Conservation (phyloP, 257 asterid genomes). For the Solanum sejunctum region DNA sequence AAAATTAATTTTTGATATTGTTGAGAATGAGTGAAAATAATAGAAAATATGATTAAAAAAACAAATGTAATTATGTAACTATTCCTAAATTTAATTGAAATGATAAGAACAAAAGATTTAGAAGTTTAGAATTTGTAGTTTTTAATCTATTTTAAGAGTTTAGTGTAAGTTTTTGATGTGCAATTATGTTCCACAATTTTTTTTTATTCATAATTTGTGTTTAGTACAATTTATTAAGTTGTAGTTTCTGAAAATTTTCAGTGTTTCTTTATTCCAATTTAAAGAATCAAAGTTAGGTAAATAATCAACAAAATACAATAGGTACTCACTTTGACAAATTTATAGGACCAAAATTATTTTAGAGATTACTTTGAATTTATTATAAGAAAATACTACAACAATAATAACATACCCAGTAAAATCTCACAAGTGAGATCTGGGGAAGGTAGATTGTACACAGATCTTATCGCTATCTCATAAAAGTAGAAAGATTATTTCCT, state of each 20-base stretch:
- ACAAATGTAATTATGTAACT: too few relatives aligned
- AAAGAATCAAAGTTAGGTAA: background rate
- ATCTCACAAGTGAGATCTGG: too few relatives aligned
- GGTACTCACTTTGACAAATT: background rate
- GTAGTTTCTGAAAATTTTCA: background rate
- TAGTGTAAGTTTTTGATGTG: background rate
- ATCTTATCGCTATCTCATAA: too few relatives aligned
- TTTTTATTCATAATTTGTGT: background rate
- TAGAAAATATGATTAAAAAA: too few relatives aligned
- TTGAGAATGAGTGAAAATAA: too few relatives aligned
- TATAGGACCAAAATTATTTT: background rate
- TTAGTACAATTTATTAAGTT: background rate
- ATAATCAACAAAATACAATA: background rate
- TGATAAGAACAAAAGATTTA: background rate
- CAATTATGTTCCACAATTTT: background rate
- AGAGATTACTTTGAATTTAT: background rate
- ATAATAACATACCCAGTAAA: too few relatives aligned
- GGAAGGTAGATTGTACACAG: too few relatives aligned
- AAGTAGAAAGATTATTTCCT: too few relatives aligned
- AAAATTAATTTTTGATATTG: too few relatives aligned
- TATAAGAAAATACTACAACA: background rate
- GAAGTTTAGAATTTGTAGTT: background rate
- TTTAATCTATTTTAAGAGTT: background rate
- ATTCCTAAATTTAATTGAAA: background rate
- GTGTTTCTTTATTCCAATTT: background rate